Evolutionary conservation across 164 flowering plant species (phyloP).

Genomic region (Magnolia kwangsiensis): DNA sequence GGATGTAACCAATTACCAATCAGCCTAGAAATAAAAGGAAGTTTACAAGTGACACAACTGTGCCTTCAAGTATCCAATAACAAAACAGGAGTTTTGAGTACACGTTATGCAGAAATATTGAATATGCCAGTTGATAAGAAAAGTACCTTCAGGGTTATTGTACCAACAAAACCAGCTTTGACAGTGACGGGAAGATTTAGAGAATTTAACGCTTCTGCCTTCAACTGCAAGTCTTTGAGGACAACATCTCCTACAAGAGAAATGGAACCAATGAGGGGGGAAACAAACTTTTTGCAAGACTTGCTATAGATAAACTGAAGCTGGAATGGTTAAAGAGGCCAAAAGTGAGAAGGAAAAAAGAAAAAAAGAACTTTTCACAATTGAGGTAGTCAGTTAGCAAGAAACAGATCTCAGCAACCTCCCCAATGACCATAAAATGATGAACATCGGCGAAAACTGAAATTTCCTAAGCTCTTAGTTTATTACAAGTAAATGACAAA

Average conservation of each 20-base stretch:
- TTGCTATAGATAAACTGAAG: background rate
- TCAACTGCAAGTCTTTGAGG: slow-evolving; percentile 85
- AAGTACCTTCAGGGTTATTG: slow-evolving; percentile 85
- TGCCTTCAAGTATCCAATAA: no score
- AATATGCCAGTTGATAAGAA: background rate
- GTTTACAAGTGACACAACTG: no score
- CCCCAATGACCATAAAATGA: background rate
- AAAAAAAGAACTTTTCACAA: background rate
- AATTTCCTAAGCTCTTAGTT: background rate
- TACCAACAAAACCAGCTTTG: slow-evolving; percentile 95
- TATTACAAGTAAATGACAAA: background rate
- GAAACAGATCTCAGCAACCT: background rate
- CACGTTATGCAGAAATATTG: no score
- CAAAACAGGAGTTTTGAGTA: no score
- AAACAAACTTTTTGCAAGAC: background rate
- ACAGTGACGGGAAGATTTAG: slow-evolving; percentile 90
- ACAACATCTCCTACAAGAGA: slow-evolving; percentile 80
- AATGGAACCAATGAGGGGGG: background rate
- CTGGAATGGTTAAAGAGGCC: background rate
- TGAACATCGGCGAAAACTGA: background rate
- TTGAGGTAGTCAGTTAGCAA: background rate
- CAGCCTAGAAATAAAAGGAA: no score
- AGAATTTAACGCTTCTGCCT: slow-evolving; percentile 94
- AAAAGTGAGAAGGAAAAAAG: background rate
- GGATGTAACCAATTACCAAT: no score